Evolutionary conservation across 2,329 filamentous ascomycete species (phyloP).

Genomic region (Cladosporium sp.): DNA sequence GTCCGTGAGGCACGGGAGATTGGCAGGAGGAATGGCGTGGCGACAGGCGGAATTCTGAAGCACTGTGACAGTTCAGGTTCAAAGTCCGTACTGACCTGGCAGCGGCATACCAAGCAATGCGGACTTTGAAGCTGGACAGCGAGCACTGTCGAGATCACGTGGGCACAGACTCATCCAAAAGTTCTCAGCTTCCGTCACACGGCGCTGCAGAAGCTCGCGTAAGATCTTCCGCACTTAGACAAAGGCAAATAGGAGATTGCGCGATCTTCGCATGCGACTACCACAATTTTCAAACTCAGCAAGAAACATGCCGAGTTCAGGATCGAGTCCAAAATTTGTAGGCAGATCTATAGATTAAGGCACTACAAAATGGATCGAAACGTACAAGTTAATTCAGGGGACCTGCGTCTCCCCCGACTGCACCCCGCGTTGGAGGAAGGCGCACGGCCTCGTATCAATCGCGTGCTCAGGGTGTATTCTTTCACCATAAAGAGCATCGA

Average conservation of each 20-base stretch:
- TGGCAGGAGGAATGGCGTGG: slow-evolving; percentile 14
- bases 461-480: slow-evolving; percentile 7
- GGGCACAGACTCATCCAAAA: neutral
- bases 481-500: slow-evolving; percentile 6
- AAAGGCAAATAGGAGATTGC: neutral
- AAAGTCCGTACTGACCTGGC: too few species aligned
- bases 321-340: slow-evolving; percentile 26
- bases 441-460: neutral
- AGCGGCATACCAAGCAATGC: too few species aligned
- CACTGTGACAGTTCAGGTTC: too few species aligned
- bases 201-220: neutral
- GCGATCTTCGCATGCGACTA: neutral
- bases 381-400: neutral
- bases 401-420: neutral
- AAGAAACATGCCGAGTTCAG: neutral
- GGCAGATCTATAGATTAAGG: neutral
- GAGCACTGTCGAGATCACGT: neutral
- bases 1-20: slow-evolving; percentile 12
- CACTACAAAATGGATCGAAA: slow-evolving; percentile 1
- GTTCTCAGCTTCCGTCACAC: neutral
- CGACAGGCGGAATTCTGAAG: too few species aligned
- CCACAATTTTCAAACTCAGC: slow-evolving; percentile 24
- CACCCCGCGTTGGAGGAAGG: neutral
- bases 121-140: too few species aligned
- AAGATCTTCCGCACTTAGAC: neutral